Evolutionary conservation across 352 stramenopile genomes (phyloP), one percentile per base, ranked within the genome.

Genomic region (Albugo candida): DNA sequence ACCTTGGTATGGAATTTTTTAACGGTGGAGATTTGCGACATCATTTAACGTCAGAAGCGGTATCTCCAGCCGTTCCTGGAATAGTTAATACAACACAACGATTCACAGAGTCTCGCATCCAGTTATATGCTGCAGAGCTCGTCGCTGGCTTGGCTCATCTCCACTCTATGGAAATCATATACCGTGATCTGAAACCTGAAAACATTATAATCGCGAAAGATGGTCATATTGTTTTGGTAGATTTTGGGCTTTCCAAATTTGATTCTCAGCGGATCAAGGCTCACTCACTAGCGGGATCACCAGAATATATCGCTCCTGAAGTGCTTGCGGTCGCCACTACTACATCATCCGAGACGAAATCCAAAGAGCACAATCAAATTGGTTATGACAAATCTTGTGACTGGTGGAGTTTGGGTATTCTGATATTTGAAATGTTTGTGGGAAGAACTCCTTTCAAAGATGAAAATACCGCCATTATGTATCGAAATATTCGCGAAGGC

Each of bases 1-100:
- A 97, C 68, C 83, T 99, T 52, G 94, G 96, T 16, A 92, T 99
- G 64, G 93, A 99, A 65, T 98, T 98, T 58, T 97, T 95, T 70
- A 93, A 95, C 41, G 95, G 95, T 34, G 95, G 95, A 13, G 94
- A 98, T 56, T 59, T 99, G 52, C 72, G 75, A 1, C 74, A 88
- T 36, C 76, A 92, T 51, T 51, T 88, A 31, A 31, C 24, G 24
- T 31, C 24, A 31, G 3, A 31, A 31, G 24, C 24, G 24, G 24
- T 34, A 55, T 20, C 34, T 45, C n/a, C 45, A 8, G 31, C 14
- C 14, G 16, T 34, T 37, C 16, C 41, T 31, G 24, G 24, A 31
- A 31, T 31, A 8, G 8, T 31, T 10, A 82, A 62, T n/a, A 43
- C 85, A 50, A 81, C 67, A 56, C 60, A 72, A 48, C 67, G 67